Base-by-base conservation (phyloP, 2,329 filamentous ascomycete species). In the Dactylonectria estremocensis region DNA sequence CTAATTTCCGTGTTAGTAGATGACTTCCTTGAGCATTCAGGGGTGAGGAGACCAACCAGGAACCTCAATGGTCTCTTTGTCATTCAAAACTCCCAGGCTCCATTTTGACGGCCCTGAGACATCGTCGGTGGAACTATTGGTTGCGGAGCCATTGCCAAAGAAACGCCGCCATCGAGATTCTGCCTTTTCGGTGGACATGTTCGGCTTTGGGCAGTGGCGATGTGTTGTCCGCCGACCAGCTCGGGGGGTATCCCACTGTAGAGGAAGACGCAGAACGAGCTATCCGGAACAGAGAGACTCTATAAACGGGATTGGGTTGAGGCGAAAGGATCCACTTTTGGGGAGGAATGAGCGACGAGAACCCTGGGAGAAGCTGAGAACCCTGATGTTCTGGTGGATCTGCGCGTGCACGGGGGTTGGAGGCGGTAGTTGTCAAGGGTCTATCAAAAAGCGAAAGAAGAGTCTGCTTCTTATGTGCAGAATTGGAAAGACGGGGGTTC, bases 71-170 rank as follows among this genome's bases (percentile, higher is more conserved):
- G 95, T 97, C 64, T 91, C 80, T 54, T 84, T 89, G 74, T 96
- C 94, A 76, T 94, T 95, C 70, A 97, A 80, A 28, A 98, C 93
- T n/a, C 95, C 95, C 83, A 97, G 84, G 55, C 83, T 87, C 89
- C 88, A 90, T 80, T 78, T 86, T 7, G 83, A 77, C 28, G 72
- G 76, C 8, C 68, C 69, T 16, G 64, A 60, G 14, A 59, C 50
- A 48, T 66, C 68, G 37, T 69, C 66, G 31, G 66, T 56, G 55
- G 33, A 65, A 43, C 20, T 24, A 58, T 67, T 37, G 46, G 28
- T 48, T 9, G 64, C 20, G 8, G 69, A 58, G 45, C 67, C 61
- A 18, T 66, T 67, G 31, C 62, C 62, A 52, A 76, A 62, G 65
- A 76, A 63, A 37, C 71, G 72, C 31, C 72, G 67, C 69, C 74